Evolutionary conservation across 1,284 basidiomycete species (phyloP), one percentile per base, ranked within the genome.

Genomic region (Trametes versicolor): DNA sequence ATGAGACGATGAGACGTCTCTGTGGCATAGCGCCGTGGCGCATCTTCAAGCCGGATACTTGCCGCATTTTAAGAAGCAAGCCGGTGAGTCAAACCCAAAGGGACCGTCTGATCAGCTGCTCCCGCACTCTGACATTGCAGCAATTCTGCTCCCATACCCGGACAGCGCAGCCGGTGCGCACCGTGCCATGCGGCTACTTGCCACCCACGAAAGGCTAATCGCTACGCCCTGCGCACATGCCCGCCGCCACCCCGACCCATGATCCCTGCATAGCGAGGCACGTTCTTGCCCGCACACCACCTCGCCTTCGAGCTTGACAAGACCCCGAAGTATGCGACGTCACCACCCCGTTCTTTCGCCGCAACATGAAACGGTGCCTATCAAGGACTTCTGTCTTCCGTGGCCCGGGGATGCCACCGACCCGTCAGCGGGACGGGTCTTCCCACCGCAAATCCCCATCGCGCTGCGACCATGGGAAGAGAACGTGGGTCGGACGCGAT

Each of bases 101-200:
- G 37, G 29, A 15, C n/a, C 8, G 8, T 25, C 23, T 9, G 55
- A 52, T 62, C 61, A 62, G 54, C 54, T 62, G 54, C 39, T 34
- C 54, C 19, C 54, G 61, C 29, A 54, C n/a, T 32, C 34, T 32
- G 29, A 12, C 13, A 36, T 25, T n/a, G 48, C 21, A 32, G 50
- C 57, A 8, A 4, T 7, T 4, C 17, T 43, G 21, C 49, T 23
- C 45, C 27, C 45, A 39, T 19, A 52, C n/a, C 41, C 9, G 36
- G 55, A 39, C 52, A 19, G 34, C 34, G 21, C 47, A 36, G 29
- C 61, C 37, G 47, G 52, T 29, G 41, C 50, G 27, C 27, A 21
- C 27, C 8, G 9, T 50, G 52, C 62, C 65, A 64, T 45, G 65
- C 62, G 65, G 65, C 65, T 67, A 67, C 65, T 61, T 52, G 65